Base-by-base conservation (phyloP, 768 basidiomycete genomes). In the button mushroom (Agaricus bisporus) region DNA sequence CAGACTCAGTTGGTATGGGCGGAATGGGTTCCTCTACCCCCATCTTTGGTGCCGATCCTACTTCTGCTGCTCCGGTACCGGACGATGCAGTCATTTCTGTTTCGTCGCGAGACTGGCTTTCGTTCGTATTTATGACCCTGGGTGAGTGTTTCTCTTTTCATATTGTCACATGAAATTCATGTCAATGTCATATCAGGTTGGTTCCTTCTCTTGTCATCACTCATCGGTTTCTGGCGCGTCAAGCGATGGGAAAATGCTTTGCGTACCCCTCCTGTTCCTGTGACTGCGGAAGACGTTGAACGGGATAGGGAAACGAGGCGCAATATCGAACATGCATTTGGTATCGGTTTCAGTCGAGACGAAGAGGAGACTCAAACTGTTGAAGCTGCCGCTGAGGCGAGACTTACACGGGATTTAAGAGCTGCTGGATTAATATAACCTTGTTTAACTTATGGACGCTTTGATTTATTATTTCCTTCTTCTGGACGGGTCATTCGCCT, bases 111-210 rank as follows among this genome's bases (percentile, higher is more conserved):
- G 93, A 95, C 57, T 97, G 91, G 91, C 68, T 98, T 41, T 85
- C 92, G 2, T 93, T 97, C 71, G 67, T 95, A 51, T 78, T 98
- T 64, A 95, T 98, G 88, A 90, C 87, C 1, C 61, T 94, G 42
- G 95, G 86, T 86, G 45, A 49, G 74, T 60, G 41, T 10, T 22
- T 46, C 17, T 39, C 55, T 15, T 22, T 46, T 18, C 35, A 26
- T 17, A 49, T 51, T 26, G 25, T 17, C 37, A 56, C 15, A 43
- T 35, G 42, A 39, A 45, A 39, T 18, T 57, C n/a, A 37, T 58
- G 38, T 29, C 39, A 46, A 37, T 32, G 28, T 53, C 88, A 85
- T 92, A 94, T 76, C 73, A 88, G 86, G 92, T 11, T 97, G 94
- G 94, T 93, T 95, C 76, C 74, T 98, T 20, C 74, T 98, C 29